phyloP scores from a whole-genome alignment of 2,329 filamentous ascomycete species.

The Penicillium sumatraense region DNA sequence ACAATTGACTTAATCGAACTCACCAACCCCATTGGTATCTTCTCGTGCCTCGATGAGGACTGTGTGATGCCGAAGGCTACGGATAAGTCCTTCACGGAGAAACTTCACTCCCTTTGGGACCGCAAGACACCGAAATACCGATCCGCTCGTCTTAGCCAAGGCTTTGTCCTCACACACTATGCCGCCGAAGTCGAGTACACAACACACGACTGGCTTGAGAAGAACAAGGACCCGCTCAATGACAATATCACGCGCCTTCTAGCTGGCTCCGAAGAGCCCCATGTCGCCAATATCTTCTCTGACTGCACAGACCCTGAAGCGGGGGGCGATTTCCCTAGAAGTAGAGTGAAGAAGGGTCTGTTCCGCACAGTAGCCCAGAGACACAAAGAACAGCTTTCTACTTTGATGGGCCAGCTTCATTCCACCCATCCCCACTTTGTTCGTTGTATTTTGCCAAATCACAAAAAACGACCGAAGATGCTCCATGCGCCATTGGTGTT shows the following conservation, averaged over 20 bases:
- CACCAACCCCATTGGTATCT: conserved; percentile 96
- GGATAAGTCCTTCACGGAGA: conserved; percentile 95
- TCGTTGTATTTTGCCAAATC: conserved; percentile 94
- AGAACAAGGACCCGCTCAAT: conserved; percentile 98
- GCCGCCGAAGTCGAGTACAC: conserved; percentile 97
- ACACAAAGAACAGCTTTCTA: conserved; percentile 98
- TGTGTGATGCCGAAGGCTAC: conserved; percentile 99
- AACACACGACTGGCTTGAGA: conserved; percentile 93
- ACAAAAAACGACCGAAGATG: conserved; percentile 95
- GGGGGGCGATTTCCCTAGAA: conserved; percentile 66
- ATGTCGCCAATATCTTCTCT: conserved; percentile 81
- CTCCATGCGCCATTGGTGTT: conserved; percentile 91
- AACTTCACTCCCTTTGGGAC: conserved; percentile 95
- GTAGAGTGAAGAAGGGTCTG: conserved; percentile 91
- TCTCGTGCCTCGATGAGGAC: conserved; percentile 97
- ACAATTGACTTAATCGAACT: conserved; percentile 97
- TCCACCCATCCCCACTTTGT: conserved; percentile 98
- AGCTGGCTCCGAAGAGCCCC: conserved; percentile 77
- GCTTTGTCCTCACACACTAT: conserved; percentile 96
- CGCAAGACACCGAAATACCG: conserved; percentile 94
- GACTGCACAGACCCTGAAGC: conserved; percentile 88
- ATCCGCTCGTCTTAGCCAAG: conserved; percentile 82
- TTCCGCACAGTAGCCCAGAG: conserved; percentile 96
- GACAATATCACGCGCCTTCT: conserved; percentile 94
- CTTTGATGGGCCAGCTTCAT: conserved; percentile 89